A percentile compares a stretch with the other conserved stretches of the same genome.
phyloP scores from a whole-genome alignment of 2,329 filamentous ascomycete species.

The Nannizziopsis arthrosporioides region DNA sequence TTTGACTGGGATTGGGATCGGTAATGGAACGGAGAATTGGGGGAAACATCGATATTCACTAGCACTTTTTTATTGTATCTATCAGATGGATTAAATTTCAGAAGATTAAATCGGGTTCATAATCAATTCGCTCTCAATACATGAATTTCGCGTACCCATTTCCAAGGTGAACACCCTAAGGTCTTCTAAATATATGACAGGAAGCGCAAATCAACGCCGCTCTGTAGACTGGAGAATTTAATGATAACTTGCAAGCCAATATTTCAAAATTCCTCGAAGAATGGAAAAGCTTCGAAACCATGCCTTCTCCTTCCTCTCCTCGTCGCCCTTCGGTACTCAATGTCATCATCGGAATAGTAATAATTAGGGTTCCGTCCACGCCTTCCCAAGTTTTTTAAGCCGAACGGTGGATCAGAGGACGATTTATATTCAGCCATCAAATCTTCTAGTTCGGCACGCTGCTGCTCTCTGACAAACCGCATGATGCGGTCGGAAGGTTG shows the following conservation, averaged over 20 bases:
- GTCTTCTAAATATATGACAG: no score
- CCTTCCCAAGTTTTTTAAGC: not conserved
- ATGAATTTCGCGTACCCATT: no score
- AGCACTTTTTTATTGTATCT: not conserved
- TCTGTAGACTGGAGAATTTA: no score
- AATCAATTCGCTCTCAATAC: no score
- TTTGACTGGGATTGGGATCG: slow-evolving; percentile 5
- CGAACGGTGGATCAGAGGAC: not conserved
- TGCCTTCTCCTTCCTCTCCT: not conserved
- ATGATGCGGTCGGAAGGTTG: slow-evolving; percentile 4
- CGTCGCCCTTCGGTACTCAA: not conserved
- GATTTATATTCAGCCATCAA: not conserved
- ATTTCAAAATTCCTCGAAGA: no score
- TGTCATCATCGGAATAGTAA: slow-evolving; percentile 1
- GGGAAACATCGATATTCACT: not conserved
- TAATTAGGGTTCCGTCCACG: not conserved
- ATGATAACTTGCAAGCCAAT: no score
- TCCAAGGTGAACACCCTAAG: no score
- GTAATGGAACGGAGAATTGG: slow-evolving; percentile 11
- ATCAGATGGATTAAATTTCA: no score
- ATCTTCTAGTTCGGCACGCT: not conserved
- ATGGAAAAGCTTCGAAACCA: no score
- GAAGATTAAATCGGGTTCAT: no score
- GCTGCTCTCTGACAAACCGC: not conserved
- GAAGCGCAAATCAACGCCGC: no score